Evolutionary conservation across 306 rosid species (phyloP), one percentile per base, ranked within the genome.

Genomic region (Biancaea sappan): DNA sequence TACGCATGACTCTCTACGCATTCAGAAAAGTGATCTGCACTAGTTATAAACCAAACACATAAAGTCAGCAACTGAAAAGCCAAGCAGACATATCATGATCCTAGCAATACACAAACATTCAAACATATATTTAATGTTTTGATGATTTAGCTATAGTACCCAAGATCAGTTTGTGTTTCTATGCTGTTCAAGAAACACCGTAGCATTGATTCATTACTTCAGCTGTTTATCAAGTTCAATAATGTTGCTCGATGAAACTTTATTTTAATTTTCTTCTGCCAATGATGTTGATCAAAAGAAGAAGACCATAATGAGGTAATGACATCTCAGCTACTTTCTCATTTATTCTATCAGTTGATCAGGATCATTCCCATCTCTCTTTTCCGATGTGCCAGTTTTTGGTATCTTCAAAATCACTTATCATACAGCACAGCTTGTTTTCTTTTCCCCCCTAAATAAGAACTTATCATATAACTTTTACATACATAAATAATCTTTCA

Each of bases 11-110:
- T 80, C 84, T 94, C 99, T 71, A 94, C 99, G 37, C 93, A 84
- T 92, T 94, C 97, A 51, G 99, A 94, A 40, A 94, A 87, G 84
- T 94, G 99, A 88, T 94, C 97, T 94, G 97, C 90, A 76, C 60
- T 6, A 74, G 81, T 32, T 28, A 85, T 29, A 70, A 85, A 80
- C 32, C 48, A 54, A 32, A 68, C 62, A 16, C 50, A 67, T 26
- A 74, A 74, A 47, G 51, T 73, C 63, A 68, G 70, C 53, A 62
- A 54, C 69, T 71, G 16, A 71, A 73, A 32, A 74, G 71, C 63
- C 81, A 70, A 10, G 58, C 35, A 76, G n/a, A 47, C 64, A 43
- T 21, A 21, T n/a, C 48, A 8, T 2, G 15, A 63, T 53, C 14
- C 29, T 16, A 73, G 69, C 61, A 68, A 50, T 37, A 54, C 4